Base-by-base conservation (phyloP, 345 rosid genomes). In the Physaria fendleri region DNA sequence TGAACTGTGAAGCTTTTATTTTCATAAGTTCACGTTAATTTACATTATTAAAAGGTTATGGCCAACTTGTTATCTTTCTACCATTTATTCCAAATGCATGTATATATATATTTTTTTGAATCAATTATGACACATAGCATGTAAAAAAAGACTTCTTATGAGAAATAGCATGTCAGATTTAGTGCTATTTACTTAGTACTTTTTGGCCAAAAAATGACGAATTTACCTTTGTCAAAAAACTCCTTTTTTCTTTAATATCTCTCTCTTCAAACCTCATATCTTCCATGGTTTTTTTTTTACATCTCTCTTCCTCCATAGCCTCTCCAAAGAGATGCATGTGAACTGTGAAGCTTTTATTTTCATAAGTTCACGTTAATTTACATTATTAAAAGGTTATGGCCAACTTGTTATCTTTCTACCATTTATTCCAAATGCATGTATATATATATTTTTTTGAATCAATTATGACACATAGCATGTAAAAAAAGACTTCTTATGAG, bases 251-350 rank as follows among this genome's bases (percentile, higher is more conserved):
- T n/a, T n/a, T n/a, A n/a, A n/a, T n/a, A n/a, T n/a, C n/a, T n/a
- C n/a, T n/a, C n/a, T n/a, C n/a, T n/a, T n/a, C n/a, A n/a, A n/a
- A n/a, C n/a, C n/a, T n/a, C n/a, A n/a, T n/a, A n/a, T n/a, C n/a
- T n/a, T n/a, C n/a, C n/a, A n/a, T n/a, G n/a, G n/a, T n/a, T n/a
- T n/a, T n/a, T n/a, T n/a, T n/a, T n/a, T n/a, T n/a, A n/a, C n/a
- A n/a, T n/a, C n/a, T n/a, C n/a, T n/a, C n/a, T n/a, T n/a, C n/a
- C n/a, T n/a, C n/a, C n/a, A n/a, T n/a, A n/a, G n/a, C n/a, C n/a
- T n/a, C n/a, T n/a, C n/a, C n/a, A n/a, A n/a, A n/a, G 37, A 38
- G 50, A 21, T 57, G 65, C 71, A 48, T 66, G 65, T 57, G 71
- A 57, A 40, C 37, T 29, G 32, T 23, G 51, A 48, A 66, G 48